A percentile compares a stretch with the other conserved stretches of the same genome.
Evolutionary conservation across 2,329 filamentous ascomycete species (phyloP).

Genomic region (Capronia epimyces): DNA sequence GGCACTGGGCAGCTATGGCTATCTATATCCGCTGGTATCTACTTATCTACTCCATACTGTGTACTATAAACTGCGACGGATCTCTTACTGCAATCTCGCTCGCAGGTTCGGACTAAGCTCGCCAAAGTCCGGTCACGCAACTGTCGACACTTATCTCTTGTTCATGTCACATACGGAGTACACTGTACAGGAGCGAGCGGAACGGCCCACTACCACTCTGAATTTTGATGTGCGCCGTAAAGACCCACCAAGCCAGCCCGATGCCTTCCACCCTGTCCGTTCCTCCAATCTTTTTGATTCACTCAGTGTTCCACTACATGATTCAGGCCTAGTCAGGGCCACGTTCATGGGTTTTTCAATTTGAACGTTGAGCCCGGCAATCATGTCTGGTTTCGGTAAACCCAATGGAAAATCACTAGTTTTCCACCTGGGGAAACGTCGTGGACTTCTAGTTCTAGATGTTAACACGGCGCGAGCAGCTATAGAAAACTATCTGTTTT

Average conservation of each 20-base stretch:
- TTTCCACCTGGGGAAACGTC: background rate
- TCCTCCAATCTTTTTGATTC: background rate
- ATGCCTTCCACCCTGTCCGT: background rate
- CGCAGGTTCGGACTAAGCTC: too few relatives aligned
- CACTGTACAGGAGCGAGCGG: too few relatives aligned
- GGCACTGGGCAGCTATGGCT: too few relatives aligned
- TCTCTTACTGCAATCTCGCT: too few relatives aligned
- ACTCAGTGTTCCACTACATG: background rate
- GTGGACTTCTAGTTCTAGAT: slow-evolving; percentile 6
- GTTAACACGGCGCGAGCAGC: background rate
- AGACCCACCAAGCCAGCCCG: background rate
- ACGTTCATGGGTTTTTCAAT: background rate
- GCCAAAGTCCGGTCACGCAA: too few relatives aligned
- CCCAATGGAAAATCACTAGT: slow-evolving; percentile 8
- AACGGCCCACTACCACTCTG: too few relatives aligned
- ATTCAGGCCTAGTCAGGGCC: background rate
- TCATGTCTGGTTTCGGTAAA: background rate
- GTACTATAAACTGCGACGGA: too few relatives aligned
- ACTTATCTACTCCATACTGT: too few relatives aligned
- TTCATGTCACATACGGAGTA: too few relatives aligned
- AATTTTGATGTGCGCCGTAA: background rate
- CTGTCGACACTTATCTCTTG: too few relatives aligned
- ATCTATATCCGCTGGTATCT: too few relatives aligned
- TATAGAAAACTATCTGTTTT: slow-evolving; percentile 3
- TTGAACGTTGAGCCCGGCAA: background rate